phyloP scores from a whole-genome alignment of 805 yeast genomes.

The Teunomyces barrocoloradensis region DNA sequence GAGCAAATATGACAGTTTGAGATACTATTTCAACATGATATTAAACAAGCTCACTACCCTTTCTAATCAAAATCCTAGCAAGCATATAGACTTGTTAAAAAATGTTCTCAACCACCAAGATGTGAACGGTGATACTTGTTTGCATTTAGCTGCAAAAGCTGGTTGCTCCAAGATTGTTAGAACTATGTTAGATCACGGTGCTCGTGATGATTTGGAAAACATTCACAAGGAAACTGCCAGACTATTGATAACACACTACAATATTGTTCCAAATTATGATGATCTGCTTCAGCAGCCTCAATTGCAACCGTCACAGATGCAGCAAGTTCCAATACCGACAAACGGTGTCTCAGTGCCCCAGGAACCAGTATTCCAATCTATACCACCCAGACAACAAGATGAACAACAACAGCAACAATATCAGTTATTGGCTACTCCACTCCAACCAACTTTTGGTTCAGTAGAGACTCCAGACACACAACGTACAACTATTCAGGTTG shows the following conservation, averaged over 20 bases:
- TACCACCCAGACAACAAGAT: background rate
- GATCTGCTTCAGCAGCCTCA: constrained; percentile 3
- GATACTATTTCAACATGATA: constrained; percentile 76
- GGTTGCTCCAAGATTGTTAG: constrained; percentile 75
- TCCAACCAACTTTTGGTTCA: constrained; percentile 20
- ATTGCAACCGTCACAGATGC: constrained; percentile 5
- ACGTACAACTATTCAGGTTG: constrained; percentile 43
- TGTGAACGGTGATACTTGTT: constrained; percentile 77
- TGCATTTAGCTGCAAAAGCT: constrained; percentile 69
- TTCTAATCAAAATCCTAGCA: constrained; percentile 31
- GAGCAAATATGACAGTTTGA: constrained; percentile 71
- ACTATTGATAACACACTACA: constrained; percentile 41
- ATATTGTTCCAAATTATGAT: constrained; percentile 16
- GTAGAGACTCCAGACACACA: constrained; percentile 47
- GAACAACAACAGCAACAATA: constrained; percentile 1
- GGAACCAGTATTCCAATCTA: background rate
- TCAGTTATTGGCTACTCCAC: constrained; percentile 27
- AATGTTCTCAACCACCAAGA: constrained; percentile 76
- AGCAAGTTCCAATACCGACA: background rate
- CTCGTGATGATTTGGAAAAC: constrained; percentile 52
- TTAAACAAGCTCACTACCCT: constrained; percentile 65
- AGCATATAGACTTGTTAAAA: constrained; percentile 58
- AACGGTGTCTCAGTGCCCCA: background rate
- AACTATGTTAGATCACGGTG: constrained; percentile 82
- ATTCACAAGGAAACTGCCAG: constrained; percentile 44